Percentiles rank a stretch among this genome's conserved stretches.
These are phyloP conservation scores for Diutina ranongensis DNA, from an alignment of 1,139 yeast genomes.

Conservation along the genomic window DNA sequence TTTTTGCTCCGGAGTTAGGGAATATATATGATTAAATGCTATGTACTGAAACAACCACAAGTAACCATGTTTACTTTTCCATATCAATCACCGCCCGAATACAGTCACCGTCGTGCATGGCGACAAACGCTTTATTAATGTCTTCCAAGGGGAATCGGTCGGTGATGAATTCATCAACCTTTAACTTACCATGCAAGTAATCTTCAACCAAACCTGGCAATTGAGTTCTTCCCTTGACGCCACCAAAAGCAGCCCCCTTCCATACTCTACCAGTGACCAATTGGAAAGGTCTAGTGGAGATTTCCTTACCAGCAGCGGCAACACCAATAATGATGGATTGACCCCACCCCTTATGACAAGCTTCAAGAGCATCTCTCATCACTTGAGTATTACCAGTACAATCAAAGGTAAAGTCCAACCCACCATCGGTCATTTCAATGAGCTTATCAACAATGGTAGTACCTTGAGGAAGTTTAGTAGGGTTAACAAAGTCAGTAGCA, in stretches of 20 bases:
- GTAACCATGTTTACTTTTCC: neutral
- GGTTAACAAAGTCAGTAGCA: slow-evolving; percentile 90
- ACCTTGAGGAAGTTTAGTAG: slow-evolving; percentile 61
- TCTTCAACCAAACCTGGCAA: slow-evolving; percentile 85
- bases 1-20: too few relatives aligned
- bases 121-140: slow-evolving; percentile 85
- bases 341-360: slow-evolving; percentile 99
- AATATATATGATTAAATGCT: too few relatives aligned
- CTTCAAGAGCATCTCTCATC: slow-evolving; percentile 92
- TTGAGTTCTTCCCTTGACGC: slow-evolving; percentile 95
- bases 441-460: slow-evolving; percentile 73
- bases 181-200: slow-evolving; percentile 70
- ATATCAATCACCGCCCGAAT: slow-evolving; percentile 69
- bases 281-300: slow-evolving; percentile 96
- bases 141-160: slow-evolving; percentile 70
- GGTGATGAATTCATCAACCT: slow-evolving; percentile 92
- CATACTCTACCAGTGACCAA: slow-evolving; percentile 97
- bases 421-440: slow-evolving; percentile 90
- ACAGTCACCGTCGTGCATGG: slow-evolving; percentile 89
- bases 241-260: slow-evolving; percentile 98
- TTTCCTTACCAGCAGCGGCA: slow-evolving; percentile 97
- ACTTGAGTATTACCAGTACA: slow-evolving; percentile 95
- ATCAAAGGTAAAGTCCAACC: slow-evolving; percentile 90
- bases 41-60: too few relatives aligned
- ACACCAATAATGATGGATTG: slow-evolving; percentile 90